These are phyloP conservation scores for Astrothelium macrocarpum DNA, from an alignment of 495 filamentous ascomycete genomes.

Conservation along the genomic window DNA sequence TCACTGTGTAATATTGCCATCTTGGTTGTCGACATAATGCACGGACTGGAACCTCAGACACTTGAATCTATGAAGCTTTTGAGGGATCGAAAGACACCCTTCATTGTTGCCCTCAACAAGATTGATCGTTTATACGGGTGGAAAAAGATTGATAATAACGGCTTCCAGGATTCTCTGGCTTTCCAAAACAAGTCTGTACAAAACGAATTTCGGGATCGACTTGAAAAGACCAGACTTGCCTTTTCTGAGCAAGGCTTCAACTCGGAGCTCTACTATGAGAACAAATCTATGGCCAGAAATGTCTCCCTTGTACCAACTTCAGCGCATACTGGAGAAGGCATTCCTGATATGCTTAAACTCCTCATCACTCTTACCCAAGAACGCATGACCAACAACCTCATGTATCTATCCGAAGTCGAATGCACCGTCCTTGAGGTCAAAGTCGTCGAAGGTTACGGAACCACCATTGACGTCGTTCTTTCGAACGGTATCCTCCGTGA, in stretches of 20 bases:
- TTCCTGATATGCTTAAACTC: constrained; percentile 97
- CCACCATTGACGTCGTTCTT: constrained; percentile 95
- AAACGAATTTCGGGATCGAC: constrained; percentile 84
- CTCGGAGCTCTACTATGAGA: constrained; percentile 91
- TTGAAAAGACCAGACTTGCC: constrained; percentile 83
- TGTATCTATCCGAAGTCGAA: constrained; percentile 97
- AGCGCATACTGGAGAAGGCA: constrained; percentile 95
- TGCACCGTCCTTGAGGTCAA: constrained; percentile 98
- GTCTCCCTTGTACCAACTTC: constrained; percentile 96
- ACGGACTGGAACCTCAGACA: constrained; percentile 96
- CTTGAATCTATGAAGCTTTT: constrained; percentile 94
- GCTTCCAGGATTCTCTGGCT: constrained; percentile 82
- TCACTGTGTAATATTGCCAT: constrained; percentile 99
- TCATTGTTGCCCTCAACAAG: constrained; percentile 99
- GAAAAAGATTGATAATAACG: constrained; percentile 97
- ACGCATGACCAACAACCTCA: constrained; percentile 92
- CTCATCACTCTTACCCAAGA: constrained; percentile 87
- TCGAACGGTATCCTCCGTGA: constrained; percentile 93
- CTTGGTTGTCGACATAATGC: constrained; percentile 99
- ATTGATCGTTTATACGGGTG: constrained; percentile 98
- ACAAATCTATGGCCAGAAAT: constrained; percentile 87
- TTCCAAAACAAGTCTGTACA: constrained; percentile 91
- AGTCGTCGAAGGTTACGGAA: constrained; percentile 95
- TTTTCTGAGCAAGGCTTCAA: constrained; percentile 98
- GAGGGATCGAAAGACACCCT: constrained; percentile 88